phyloP scores from a whole-genome alignment of 257 asterid species.

The Solanum lycopersicoides region DNA sequence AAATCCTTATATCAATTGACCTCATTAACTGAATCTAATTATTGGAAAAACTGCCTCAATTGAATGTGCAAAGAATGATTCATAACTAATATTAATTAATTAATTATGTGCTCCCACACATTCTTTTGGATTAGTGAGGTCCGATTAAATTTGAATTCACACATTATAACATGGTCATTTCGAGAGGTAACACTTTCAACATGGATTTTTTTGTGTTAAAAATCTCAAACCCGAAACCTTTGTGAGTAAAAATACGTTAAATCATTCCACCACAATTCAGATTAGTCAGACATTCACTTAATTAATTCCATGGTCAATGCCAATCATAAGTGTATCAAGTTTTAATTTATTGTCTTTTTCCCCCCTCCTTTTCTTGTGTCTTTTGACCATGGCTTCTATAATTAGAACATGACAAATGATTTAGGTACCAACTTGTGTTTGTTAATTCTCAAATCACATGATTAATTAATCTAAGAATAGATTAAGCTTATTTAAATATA shows the following conservation, averaged over 20 bases:
- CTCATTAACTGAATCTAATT: slow-evolving; percentile 38
- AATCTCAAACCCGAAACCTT: not conserved
- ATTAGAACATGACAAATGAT: not conserved
- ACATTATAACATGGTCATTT: not conserved
- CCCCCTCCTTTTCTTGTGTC: not conserved
- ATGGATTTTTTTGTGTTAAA: not conserved
- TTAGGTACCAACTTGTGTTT: not conserved
- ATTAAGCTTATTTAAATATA: not conserved
- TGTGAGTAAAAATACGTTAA: not conserved
- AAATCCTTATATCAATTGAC: slow-evolving; percentile 11
- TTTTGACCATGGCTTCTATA: not conserved
- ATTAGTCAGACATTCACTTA: not conserved
- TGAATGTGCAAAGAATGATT: slow-evolving; percentile 16
- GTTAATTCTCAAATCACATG: not conserved
- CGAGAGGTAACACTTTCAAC: accelerated
- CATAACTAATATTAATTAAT: not conserved
- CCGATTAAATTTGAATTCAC: not conserved
- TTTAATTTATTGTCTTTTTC: not conserved
- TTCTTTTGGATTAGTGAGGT: not conserved
- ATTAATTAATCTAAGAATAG: not conserved
- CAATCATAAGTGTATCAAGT: slow-evolving; percentile 1
- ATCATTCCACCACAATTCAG: not conserved
- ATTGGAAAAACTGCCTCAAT: slow-evolving; percentile 21
- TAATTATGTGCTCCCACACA: slow-evolving; percentile 1
- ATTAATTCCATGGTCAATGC: not conserved